Conservation (phyloP, 2,329 filamentous ascomycete genomes). For the Aspergillus unguis region DNA sequence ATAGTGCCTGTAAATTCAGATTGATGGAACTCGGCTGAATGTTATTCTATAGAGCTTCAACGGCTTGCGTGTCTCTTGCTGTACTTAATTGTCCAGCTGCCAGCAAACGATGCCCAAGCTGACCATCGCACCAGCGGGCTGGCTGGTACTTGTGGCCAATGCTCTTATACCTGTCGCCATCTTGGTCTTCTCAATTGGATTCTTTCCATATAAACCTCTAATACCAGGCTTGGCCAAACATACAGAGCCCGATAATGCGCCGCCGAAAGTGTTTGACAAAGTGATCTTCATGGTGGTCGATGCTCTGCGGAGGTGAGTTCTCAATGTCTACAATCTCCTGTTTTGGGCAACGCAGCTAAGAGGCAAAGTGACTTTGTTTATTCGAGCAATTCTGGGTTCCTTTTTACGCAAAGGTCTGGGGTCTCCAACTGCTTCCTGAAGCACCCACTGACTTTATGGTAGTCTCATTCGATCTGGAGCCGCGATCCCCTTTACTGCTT, state of each 20-base stretch:
- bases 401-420: slow-evolving; percentile 76
- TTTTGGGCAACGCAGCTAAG: slow-evolving; percentile 18
- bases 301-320: slow-evolving; percentile 73
- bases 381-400: slow-evolving; percentile 72
- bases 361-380: slow-evolving; percentile 83
- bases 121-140: slow-evolving; percentile 26
- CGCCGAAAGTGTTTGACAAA: slow-evolving; percentile 75
- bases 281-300: slow-evolving; percentile 98
- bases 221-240: slow-evolving; percentile 75
- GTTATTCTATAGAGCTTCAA: neutral
- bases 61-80: neutral
- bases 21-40: neutral
- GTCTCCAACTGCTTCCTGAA: slow-evolving; percentile 11
- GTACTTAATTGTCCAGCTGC: neutral
- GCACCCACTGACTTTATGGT: slow-evolving; percentile 43
- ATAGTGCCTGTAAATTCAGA: neutral
- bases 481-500: slow-evolving; percentile 89
- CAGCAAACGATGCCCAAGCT: slow-evolving; percentile 16
- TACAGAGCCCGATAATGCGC: slow-evolving; percentile 53
- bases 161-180: slow-evolving; percentile 72
- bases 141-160: slow-evolving; percentile 64
- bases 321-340: neutral
- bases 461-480: slow-evolving; percentile 72
- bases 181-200: slow-evolving; percentile 77
- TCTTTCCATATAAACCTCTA: slow-evolving; percentile 97